Evolutionary conservation across 441 rosid species (phyloP), one percentile per base, ranked within the genome.

Genomic region (Eruca vesicaria): DNA sequence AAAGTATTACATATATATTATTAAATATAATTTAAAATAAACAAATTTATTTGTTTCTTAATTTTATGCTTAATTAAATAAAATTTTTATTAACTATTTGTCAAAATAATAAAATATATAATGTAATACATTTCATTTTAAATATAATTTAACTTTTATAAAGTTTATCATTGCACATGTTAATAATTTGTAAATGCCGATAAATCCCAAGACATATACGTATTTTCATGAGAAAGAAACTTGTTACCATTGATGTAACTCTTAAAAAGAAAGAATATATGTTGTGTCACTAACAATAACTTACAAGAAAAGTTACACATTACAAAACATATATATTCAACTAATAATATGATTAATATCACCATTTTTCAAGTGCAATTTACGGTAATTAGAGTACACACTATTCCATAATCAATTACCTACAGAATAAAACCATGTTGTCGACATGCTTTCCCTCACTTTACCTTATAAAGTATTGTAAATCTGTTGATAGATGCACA

Each of bases 391-490:
- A 68, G 70, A 72, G 66, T 62, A 56, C 78, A 72, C 69, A 78
- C 78, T 78, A 72, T 53, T 66, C 69, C 65, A 62, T 78, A 68
- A 72, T 78, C 56, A 72, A 66, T 38, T 53, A 66, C 16, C 18
- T 26, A 45, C 59, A 63, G 77, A 62, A 78, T 52, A 78, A 52
- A 72, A 78, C 81, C 73, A 78, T 78, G 77, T 72, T 78, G 73
- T 66, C 64, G 69, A 61, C 61, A 29, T 78, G 73, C 69, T 77
- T 59, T 65, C 68, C 18, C 35, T 57, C 62, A 36, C 68, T 71
- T 57, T 48, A n/a, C 33, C 62, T 71, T 69, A 12, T 32, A 38
- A 33, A 71, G 18, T 50, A 20, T 71, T 74, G 53, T 59, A 26
- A 41, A 43, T 74, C 16, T 67, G 50, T 60, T 29, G 38, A 19